These are phyloP conservation scores for Hemisphaericaspora nanyangensis DNA, from an alignment of 805 yeast genomes.

Conservation along the genomic window DNA sequence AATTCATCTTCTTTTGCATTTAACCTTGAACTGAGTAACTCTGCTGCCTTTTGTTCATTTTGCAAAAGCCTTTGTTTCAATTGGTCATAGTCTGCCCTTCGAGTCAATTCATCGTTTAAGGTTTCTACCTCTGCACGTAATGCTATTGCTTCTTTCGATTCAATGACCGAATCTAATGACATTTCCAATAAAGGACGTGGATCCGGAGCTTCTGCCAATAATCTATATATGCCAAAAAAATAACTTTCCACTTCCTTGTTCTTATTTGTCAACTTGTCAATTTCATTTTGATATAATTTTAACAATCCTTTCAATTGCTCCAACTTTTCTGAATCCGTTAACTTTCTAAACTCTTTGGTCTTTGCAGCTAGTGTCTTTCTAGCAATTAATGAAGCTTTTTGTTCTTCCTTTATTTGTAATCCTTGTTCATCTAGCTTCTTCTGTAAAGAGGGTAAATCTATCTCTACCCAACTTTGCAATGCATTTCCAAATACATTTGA, in stretches of 20 bases:
- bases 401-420: constrained; percentile 64
- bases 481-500: constrained; percentile 49
- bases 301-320: constrained; percentile 62
- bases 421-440: constrained; percentile 72
- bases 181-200: constrained; percentile 78
- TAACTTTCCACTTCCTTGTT: constrained; percentile 70
- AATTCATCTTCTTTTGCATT: constrained; percentile 73
- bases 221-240: constrained; percentile 70
- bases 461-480: constrained; percentile 68
- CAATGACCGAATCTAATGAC: constrained; percentile 59
- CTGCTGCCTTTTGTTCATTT: constrained; percentile 59
- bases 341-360: constrained; percentile 82
- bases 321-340: constrained; percentile 64
- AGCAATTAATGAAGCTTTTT: constrained; percentile 59
- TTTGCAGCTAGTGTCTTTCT: constrained; percentile 75
- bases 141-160: constrained; percentile 48
- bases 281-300: constrained; percentile 79
- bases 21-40: constrained; percentile 49
- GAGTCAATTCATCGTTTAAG: constrained; percentile 56
- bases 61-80: constrained; percentile 59
- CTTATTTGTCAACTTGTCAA: constrained; percentile 76
- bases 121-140: constrained; percentile 47
- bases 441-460: constrained; percentile 70
- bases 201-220: constrained; percentile 87
- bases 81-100: constrained; percentile 74